Evolutionary conservation across 371 early-diverging fungal genomes (phyloP), one percentile per base, ranked within the genome.

Genomic region (Nematocida displodere): DNA sequence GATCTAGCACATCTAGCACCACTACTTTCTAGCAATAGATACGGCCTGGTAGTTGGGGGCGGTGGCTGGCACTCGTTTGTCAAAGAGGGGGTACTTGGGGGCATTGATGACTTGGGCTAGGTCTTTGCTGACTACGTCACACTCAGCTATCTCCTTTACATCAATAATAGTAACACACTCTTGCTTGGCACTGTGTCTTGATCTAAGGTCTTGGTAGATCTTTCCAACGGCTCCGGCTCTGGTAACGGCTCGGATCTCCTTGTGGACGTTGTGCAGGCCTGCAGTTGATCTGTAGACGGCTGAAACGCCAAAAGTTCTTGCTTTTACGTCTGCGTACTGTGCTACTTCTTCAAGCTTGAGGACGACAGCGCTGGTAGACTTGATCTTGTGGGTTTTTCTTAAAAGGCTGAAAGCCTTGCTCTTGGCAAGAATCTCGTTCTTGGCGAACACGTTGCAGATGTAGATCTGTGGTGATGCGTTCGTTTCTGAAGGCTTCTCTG

Each of bases 261-360:
- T 98, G 90, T 96, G 95, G 92, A 97, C 95, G 90, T 97, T 97
- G 90, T 96, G 95, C 77, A 94, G 92, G 79, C 95, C 95, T 64
- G 92, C 93, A 86, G 94, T 93, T 76, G 94, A 93, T 86, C 94
- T 92, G 88, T 95, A 99, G 81, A 93, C 92, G 81, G 96, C 89
- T 91, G 91, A 93, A 88, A 99, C 91, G 81, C 96, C 96, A 85
- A 89, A 99, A 91, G 93, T 97, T 90, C 96, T 97, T 85, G 94
- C 91, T 82, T 87, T 86, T 61, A 87, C 84, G 78, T 81, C 77
- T 26, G 92, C 91, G 82, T 88, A 88, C 87, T 93, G 90, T 87
- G 95, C 95, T 87, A 97, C 89, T 86, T 91, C 88, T 88, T 93
- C 94, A 85, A 96, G 87, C 64, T 92, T 87, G 77, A 97, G 91